These are phyloP conservation scores for Saitozyma sp. DNA, from an alignment of 768 basidiomycete species.

Conservation along the genomic window DNA sequence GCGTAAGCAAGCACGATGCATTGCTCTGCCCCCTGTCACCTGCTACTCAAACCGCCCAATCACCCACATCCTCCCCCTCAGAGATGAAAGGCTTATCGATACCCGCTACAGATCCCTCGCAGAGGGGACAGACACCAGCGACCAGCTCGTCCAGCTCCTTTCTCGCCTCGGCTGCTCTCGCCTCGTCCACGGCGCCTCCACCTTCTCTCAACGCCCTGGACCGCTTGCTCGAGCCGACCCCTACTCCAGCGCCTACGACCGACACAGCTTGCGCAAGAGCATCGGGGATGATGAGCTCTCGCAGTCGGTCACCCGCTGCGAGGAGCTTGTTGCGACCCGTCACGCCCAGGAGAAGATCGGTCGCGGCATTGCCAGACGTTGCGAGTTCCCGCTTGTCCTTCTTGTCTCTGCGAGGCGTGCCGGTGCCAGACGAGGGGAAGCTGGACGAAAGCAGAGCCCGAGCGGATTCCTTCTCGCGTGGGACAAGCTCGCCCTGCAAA, in stretches of 20 bases:
- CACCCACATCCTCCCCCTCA: conserved; percentile 67
- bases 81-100: conserved; percentile 81
- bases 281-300: conserved; percentile 92
- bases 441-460: conserved; percentile 41
- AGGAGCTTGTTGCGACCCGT: conserved; percentile 63
- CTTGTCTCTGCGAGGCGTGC: conserved; percentile 6
- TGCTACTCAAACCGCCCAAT: conserved; percentile 35
- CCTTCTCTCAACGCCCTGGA: conserved; percentile 50
- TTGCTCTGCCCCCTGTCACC: no score
- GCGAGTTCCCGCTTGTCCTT: conserved; percentile 8
- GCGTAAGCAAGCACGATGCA: no score
- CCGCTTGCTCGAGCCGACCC: conserved; percentile 53
- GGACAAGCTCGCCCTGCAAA: conserved; percentile 77
- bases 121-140: conserved; percentile 85
- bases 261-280: conserved; percentile 82
- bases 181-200: conserved; percentile 56
- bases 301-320: conserved; percentile 81
- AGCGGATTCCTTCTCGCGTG: conserved; percentile 54
- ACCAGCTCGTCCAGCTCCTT: conserved; percentile 85
- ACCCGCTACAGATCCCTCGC: conserved; percentile 78
- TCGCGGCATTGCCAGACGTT: conserved; percentile 39
- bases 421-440: conserved; percentile 5
- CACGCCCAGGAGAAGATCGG: conserved; percentile 45
- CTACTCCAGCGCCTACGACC: conserved; percentile 58
- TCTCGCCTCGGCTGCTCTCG: conserved; percentile 70